phyloP scores from a whole-genome alignment of 306 rosid species.

The Abrus precatorius region DNA sequence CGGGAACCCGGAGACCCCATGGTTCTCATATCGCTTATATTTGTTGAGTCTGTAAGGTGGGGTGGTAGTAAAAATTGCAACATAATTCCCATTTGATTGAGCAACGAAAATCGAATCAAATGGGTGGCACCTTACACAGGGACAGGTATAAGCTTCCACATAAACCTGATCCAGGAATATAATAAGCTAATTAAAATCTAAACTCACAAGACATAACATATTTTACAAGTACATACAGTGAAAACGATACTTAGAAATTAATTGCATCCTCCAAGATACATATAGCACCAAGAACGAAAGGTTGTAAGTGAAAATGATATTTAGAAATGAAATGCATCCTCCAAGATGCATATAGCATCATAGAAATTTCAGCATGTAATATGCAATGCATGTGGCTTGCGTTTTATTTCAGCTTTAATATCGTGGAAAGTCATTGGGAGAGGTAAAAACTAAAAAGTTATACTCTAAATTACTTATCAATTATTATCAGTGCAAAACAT shows the following conservation, averaged over 20 bases:
- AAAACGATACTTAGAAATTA: slow-evolving; percentile 9
- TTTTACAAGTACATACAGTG: not conserved
- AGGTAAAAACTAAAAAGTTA: not conserved
- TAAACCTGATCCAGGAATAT: slow-evolving; percentile 70
- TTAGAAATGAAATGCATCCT: not conserved
- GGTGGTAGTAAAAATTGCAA: slow-evolving; percentile 73
- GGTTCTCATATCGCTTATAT: slow-evolving; percentile 80
- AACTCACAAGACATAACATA: slow-evolving; percentile 23
- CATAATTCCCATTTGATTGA: slow-evolving; percentile 88
- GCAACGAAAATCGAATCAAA: slow-evolving; percentile 78
- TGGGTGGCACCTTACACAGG: slow-evolving; percentile 80
- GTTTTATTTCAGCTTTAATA: not conserved
- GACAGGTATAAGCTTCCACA: slow-evolving; percentile 94
- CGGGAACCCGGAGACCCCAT: slow-evolving; percentile 88
- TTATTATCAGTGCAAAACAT: not conserved
- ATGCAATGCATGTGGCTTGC: not conserved
- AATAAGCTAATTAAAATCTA: slow-evolving; percentile 41
- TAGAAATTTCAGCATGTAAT: slow-evolving; percentile 12
- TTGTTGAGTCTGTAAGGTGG: slow-evolving; percentile 93
- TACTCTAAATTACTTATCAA: slow-evolving; percentile 9
- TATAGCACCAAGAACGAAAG: not conserved
- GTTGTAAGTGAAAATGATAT: slow-evolving; percentile 10
- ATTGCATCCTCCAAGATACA: slow-evolving; percentile 15
- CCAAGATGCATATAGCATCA: slow-evolving; percentile 28
- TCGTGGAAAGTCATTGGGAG: slow-evolving; percentile 7